These are phyloP conservation scores for Arabidopsis suecica DNA, from an alignment of 345 rosid genomes.

Conservation along the genomic window DNA sequence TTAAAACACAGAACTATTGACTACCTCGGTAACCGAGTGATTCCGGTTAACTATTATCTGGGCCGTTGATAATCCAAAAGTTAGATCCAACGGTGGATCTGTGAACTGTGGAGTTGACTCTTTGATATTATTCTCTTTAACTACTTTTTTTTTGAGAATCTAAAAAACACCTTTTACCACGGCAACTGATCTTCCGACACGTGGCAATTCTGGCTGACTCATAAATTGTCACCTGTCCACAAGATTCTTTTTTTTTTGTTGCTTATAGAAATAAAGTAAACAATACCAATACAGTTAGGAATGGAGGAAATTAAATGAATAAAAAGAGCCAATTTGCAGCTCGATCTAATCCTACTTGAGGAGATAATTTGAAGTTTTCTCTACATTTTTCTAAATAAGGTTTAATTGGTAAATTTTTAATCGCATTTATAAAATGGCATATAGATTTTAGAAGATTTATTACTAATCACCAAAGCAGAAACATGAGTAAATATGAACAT, in stretches of 20 bases:
- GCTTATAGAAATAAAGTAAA: neutral
- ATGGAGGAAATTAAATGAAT: neutral
- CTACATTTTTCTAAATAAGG: neutral
- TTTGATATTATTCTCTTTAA: slow-evolving; percentile 29
- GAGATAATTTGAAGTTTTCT: neutral
- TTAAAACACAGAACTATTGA: slow-evolving; percentile 23
- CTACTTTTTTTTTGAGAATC: slow-evolving; percentile 7
- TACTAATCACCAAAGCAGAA: too few species aligned
- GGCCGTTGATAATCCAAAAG: slow-evolving; percentile 11
- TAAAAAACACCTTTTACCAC: slow-evolving; percentile 9
- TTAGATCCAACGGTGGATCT: slow-evolving; percentile 42
- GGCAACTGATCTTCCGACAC: slow-evolving; percentile 12
- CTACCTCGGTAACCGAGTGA: slow-evolving; percentile 33
- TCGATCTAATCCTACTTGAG: neutral
- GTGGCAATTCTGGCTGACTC: slow-evolving; percentile 24
- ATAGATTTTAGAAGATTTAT: too few species aligned
- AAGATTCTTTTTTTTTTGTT: neutral
- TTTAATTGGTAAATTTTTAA: too few species aligned
- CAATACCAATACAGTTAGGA: neutral
- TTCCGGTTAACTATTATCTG: slow-evolving; percentile 27
- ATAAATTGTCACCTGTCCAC: slow-evolving; percentile 21
- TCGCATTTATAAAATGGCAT: too few species aligned
- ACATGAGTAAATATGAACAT: too few species aligned
- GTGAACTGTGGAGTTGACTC: slow-evolving; percentile 40
- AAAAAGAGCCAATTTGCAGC: neutral